Conservation (phyloP, 2,329 filamentous ascomycete species). For the Coniella vitis region DNA sequence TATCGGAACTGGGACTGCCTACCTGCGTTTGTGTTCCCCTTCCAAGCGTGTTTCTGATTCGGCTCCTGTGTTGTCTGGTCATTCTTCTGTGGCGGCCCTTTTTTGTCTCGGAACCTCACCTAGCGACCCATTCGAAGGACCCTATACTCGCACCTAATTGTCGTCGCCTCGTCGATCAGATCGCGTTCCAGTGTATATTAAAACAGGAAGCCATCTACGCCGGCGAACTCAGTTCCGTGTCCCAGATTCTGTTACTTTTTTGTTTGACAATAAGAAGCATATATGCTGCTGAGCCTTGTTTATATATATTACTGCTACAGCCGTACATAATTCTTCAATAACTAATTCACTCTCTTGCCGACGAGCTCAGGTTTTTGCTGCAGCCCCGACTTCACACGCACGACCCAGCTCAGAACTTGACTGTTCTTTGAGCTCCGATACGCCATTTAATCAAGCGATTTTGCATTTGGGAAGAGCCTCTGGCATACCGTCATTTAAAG, state of each 20-base stretch:
- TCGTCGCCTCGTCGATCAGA: too few species aligned
- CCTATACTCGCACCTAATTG: background rate
- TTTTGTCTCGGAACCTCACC: constrained; percentile 9
- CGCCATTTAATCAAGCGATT: constrained; percentile 7
- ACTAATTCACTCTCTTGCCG: constrained; percentile 19
- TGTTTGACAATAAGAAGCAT: background rate
- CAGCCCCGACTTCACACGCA: constrained; percentile 17
- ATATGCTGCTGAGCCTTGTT: constrained; percentile 2
- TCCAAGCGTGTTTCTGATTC: constrained; percentile 7
- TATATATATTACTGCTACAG: constrained; percentile 17
- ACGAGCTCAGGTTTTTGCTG: constrained; percentile 20
- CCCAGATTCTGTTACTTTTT: background rate
- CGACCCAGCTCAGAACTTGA: constrained; percentile 8
- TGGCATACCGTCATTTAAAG: too few species aligned
- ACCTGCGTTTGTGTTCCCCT: background rate
- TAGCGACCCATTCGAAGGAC: constrained; percentile 2
- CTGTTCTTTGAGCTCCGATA: constrained; percentile 3
- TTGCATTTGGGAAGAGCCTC: constrained; percentile 2
- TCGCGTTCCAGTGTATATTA: constrained; percentile 14
- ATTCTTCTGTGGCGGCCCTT: constrained; percentile 5
- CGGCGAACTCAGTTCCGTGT: background rate
- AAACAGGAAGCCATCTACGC: background rate
- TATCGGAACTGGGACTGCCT: background rate
- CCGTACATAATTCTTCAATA: constrained; percentile 24
- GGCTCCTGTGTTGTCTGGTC: constrained; percentile 5